Percentiles rank a stretch among this genome's conserved stretches.
phyloP scores from a whole-genome alignment of 2,329 filamentous ascomycete species.

The Macrophomina phaseolina region DNA sequence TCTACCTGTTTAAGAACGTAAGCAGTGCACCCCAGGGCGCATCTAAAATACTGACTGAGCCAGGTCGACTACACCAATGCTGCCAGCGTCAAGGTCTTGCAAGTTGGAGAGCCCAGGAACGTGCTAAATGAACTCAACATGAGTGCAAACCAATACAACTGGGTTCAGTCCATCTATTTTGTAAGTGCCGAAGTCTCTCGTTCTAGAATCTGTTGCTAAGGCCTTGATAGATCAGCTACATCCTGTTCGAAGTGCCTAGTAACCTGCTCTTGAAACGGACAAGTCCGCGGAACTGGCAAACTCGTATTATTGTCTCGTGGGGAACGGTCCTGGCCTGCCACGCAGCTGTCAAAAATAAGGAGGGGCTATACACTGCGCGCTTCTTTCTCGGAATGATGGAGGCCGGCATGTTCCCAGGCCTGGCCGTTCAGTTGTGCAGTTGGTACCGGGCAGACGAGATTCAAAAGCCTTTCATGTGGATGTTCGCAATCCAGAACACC shows the following conservation, averaged over 20 bases:
- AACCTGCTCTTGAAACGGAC: slow-evolving; percentile 47
- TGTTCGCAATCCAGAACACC: slow-evolving; percentile 43
- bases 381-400: slow-evolving; percentile 38
- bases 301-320: slow-evolving; percentile 38
- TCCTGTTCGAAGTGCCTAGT: slow-evolving; percentile 38
- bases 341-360: slow-evolving; percentile 36
- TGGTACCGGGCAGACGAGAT: slow-evolving; percentile 48
- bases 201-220: background rate
- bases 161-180: slow-evolving; percentile 35
- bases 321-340: slow-evolving; percentile 39
- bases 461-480: slow-evolving; percentile 42
- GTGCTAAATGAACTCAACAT: slow-evolving; percentile 35
- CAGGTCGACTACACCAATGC: slow-evolving; percentile 38
- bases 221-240: slow-evolving; percentile 31
- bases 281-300: slow-evolving; percentile 45
- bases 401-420: slow-evolving; percentile 37
- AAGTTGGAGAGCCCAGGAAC: slow-evolving; percentile 31
- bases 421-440: slow-evolving; percentile 43
- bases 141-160: slow-evolving; percentile 36
- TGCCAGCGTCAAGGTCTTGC: slow-evolving; percentile 34
- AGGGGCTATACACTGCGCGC: slow-evolving; percentile 36
- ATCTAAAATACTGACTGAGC: background rate
- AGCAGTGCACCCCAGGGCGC: background rate
- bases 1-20: slow-evolving; percentile 36
- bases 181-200: background rate